phyloP scores from a whole-genome alignment of 2,329 filamentous ascomycete genomes.

The Chaetomium globosum region DNA sequence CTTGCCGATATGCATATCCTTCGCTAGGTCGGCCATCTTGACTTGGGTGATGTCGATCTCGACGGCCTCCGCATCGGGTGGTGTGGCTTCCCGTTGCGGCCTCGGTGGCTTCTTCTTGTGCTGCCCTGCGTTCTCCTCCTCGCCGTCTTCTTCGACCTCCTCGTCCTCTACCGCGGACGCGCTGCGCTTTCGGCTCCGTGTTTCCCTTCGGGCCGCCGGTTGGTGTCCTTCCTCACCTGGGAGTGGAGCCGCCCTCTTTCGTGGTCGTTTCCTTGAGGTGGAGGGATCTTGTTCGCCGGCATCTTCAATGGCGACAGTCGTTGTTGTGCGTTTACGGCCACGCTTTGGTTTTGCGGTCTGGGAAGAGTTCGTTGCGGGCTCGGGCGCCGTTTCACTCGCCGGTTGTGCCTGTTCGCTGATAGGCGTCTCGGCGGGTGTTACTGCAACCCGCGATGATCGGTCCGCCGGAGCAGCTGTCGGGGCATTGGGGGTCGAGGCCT shows the following conservation, averaged over 20 bases:
- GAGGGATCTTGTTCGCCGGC: constrained; percentile 19
- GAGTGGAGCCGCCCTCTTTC: constrained; percentile 33
- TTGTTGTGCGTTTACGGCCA: constrained; percentile 32
- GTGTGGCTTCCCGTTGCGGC: constrained; percentile 55
- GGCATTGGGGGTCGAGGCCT: background rate
- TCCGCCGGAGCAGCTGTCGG: background rate
- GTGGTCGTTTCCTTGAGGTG: constrained; percentile 33
- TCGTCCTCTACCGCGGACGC: constrained; percentile 21
- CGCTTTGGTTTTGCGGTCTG: constrained; percentile 17
- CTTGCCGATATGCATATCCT: constrained; percentile 70
- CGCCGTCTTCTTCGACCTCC: constrained; percentile 28
- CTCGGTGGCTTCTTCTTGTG: constrained; percentile 37
- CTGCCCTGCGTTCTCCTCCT: constrained; percentile 31
- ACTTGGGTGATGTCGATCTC: constrained; percentile 67
- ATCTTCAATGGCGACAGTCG: constrained; percentile 21
- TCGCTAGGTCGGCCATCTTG: constrained; percentile 73
- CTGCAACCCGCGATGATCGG: background rate
- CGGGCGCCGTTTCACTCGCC: constrained; percentile 13
- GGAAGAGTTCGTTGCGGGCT: constrained; percentile 13
- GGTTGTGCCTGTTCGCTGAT: constrained; percentile 11
- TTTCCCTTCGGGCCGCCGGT: constrained; percentile 22
- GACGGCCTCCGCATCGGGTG: constrained; percentile 64
- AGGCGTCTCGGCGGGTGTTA: background rate
- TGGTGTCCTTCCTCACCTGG: constrained; percentile 31
- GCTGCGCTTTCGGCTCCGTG: constrained; percentile 30